Conservation (phyloP, 257 asterid species). For the Handroanthus guayacan region DNA sequence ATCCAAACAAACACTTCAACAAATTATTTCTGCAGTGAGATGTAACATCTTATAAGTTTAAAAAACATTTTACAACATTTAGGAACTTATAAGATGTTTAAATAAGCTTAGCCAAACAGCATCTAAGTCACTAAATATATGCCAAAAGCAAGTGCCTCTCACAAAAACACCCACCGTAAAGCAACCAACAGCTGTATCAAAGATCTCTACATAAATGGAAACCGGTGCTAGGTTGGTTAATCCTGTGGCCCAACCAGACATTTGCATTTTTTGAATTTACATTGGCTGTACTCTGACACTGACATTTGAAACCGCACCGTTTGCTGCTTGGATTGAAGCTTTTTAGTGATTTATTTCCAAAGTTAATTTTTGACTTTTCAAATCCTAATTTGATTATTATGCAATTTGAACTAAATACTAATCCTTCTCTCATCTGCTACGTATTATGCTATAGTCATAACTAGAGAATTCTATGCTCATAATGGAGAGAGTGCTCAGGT, state of each 20-base stretch:
- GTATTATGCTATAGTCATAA: neutral
- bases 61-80: no score
- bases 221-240: neutral
- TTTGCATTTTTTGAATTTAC: neutral
- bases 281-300: neutral
- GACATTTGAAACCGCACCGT: neutral
- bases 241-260: neutral
- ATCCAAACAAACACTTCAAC: no score
- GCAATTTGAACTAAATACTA: neutral
- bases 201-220: constrained; percentile 10
- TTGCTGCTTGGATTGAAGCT: neutral
- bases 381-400: no score
- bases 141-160: no score
- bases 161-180: neutral
- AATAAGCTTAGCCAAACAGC: no score
- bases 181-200: neutral
- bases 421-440: neutral
- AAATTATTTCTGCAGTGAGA: no score
- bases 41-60: no score
- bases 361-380: no score
- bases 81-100: no score
- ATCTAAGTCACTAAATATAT: no score
- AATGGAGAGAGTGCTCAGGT: neutral
- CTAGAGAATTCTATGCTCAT: neutral
- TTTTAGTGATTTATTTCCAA: neutral